phyloP scores from a whole-genome alignment of 2,329 filamentous ascomycete species.

The Curvularia verruculosa region DNA sequence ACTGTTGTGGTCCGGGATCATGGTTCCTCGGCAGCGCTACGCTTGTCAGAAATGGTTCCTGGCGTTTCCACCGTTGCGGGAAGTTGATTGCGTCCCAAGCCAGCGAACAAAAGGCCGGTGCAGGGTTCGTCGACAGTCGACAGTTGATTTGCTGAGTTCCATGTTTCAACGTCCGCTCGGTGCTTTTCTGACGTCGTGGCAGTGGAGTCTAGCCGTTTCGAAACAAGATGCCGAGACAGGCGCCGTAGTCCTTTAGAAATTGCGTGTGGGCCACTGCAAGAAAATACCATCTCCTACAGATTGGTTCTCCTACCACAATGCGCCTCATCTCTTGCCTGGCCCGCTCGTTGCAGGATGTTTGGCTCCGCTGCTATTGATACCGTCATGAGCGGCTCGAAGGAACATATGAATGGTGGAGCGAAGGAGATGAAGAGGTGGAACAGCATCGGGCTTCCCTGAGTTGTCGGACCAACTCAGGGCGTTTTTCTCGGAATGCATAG shows the following conservation, averaged over 20 bases:
- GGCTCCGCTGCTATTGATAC: not conserved
- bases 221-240: slow-evolving; percentile 28
- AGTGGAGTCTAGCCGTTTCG: slow-evolving; percentile 26
- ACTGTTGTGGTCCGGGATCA: slow-evolving; percentile 17
- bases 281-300: slow-evolving; percentile 9
- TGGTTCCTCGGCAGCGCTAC: slow-evolving; percentile 20
- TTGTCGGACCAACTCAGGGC: not conserved
- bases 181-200: slow-evolving; percentile 19
- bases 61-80: slow-evolving; percentile 25
- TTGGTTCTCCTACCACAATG: not conserved
- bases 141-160: slow-evolving; percentile 17
- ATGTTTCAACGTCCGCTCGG: slow-evolving; percentile 19
- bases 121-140: slow-evolving; percentile 1
- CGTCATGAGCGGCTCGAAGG: not conserved
- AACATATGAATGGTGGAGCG: not conserved
- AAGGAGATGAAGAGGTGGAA: not conserved
- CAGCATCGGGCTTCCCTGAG: not conserved
- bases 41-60: slow-evolving; percentile 23
- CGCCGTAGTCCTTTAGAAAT: slow-evolving; percentile 9
- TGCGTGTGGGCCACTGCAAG: slow-evolving; percentile 9
- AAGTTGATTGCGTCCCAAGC: slow-evolving; percentile 29
- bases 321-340: not conserved
- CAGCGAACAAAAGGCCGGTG: slow-evolving; percentile 22
- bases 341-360: not conserved
- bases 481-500: not conserved